Evolutionary conservation across 192 early-diverging fungal genomes (phyloP).

Genomic region (Linnemannia elongata): DNA sequence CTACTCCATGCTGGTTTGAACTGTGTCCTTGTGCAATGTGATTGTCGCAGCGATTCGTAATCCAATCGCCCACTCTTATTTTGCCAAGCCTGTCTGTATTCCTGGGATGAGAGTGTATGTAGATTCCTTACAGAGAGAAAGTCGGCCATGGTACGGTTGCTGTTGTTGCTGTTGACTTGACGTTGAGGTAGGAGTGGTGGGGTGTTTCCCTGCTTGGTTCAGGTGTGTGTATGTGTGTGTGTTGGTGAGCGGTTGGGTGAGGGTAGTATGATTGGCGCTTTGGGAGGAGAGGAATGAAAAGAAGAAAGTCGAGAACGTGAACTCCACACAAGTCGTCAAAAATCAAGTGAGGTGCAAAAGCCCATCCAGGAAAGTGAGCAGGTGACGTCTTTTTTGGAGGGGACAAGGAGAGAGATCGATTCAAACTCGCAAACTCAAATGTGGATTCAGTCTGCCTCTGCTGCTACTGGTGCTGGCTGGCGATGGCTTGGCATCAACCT

Average conservation of each 20-base stretch:
- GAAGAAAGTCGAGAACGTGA: too few species aligned
- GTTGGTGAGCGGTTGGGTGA: neutral
- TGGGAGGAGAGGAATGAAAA: too few species aligned
- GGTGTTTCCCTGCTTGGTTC: neutral
- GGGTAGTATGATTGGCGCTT: neutral
- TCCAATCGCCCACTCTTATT: neutral
- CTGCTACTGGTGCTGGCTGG: too few species aligned
- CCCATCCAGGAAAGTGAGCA: too few species aligned
- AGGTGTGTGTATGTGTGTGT: too few species aligned
- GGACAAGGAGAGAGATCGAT: too few species aligned
- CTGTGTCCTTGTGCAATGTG: neutral
- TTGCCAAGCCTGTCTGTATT: neutral
- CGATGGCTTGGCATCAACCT: too few species aligned
- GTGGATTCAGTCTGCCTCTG: too few species aligned
- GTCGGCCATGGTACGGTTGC: slow-evolving; percentile 23
- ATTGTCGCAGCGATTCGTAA: neutral
- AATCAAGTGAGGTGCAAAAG: too few species aligned
- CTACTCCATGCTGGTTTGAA: neutral
- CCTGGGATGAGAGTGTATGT: neutral
- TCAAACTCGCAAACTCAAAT: too few species aligned
- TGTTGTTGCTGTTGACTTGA: neutral
- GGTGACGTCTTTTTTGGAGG: too few species aligned
- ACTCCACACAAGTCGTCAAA: too few species aligned
- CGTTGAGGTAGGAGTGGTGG: neutral
- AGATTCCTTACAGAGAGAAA: slow-evolving; percentile 36